These are phyloP conservation scores for Halenospora varia DNA, from an alignment of 495 filamentous ascomycete genomes.

Conservation along the genomic window DNA sequence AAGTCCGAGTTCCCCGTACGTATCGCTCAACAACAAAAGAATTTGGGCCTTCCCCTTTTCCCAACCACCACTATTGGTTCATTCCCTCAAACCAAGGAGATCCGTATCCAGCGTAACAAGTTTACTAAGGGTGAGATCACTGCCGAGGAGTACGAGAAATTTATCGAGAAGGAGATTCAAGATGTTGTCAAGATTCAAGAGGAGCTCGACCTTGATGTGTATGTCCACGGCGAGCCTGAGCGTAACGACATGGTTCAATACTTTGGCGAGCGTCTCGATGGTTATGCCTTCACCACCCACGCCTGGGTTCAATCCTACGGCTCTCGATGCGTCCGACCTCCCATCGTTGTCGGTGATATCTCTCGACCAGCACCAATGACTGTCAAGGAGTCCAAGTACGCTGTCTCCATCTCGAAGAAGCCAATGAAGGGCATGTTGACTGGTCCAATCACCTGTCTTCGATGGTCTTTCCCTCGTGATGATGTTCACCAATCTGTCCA, in stretches of 20 bases:
- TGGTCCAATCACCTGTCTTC: constrained; percentile 95
- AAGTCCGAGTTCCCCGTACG: constrained; percentile 80
- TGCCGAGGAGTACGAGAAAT: constrained; percentile 87
- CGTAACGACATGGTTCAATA: constrained; percentile 99
- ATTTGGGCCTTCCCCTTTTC: constrained; percentile 91
- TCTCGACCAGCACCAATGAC: constrained; percentile 96
- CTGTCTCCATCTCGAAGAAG: constrained; percentile 91
- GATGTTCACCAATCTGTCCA: constrained; percentile 98
- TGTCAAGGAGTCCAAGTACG: constrained; percentile 99
- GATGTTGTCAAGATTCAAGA: constrained; percentile 94
- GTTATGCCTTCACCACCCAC: constrained; percentile 98
- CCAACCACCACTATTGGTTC: constrained; percentile 98
- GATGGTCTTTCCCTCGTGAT: constrained; percentile 99
- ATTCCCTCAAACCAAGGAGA: constrained; percentile 98
- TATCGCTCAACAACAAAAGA: constrained; percentile 78
- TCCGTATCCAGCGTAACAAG: constrained; percentile 92
- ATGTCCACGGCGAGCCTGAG: constrained; percentile 97
- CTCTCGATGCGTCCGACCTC: constrained; percentile 94
- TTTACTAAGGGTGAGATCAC: constrained; percentile 98
- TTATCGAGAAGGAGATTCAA: constrained; percentile 97
- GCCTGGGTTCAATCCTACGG: constrained; percentile 98
- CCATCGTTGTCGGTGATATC: constrained; percentile 97
- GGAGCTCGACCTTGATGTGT: constrained; percentile 92
- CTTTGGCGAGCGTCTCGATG: constrained; percentile 94
- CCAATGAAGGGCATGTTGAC: constrained; percentile 99